A percentile compares a stretch with the other conserved stretches of the same genome.
Conservation (phyloP, 352 stramenopile genomes). For the Phytophthora cactorum region DNA sequence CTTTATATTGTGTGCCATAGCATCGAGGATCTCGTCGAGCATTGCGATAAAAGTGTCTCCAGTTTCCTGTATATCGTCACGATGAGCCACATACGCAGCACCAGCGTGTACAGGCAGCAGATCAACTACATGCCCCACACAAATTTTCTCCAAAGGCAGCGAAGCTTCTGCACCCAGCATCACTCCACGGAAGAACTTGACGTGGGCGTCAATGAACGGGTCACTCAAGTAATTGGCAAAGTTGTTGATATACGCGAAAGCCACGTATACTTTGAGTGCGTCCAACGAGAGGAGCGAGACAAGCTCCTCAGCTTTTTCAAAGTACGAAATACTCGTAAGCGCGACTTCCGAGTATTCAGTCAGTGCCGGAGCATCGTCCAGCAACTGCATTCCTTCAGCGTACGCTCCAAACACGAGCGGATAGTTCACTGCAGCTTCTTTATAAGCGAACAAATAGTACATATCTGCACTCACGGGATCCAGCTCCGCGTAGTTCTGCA, state of each 20-base stretch:
- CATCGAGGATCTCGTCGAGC: conserved; percentile 79
- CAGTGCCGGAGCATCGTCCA: conserved; percentile 43
- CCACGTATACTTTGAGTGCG: conserved; percentile 55
- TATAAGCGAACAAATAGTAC: conserved; percentile 85
- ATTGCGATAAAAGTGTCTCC: conserved; percentile 78
- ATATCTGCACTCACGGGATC: conserved; percentile 25
- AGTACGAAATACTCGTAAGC: conserved; percentile 55
- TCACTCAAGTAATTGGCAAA: conserved; percentile 47
- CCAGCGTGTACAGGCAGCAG: conserved; percentile 58
- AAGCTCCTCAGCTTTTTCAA: conserved; percentile 50
- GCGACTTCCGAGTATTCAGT: conserved; percentile 49
- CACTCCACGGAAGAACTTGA: conserved; percentile 84
- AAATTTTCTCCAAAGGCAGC: conserved; percentile 53
- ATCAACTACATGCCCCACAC: conserved; percentile 39
- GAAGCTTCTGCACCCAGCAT: conserved; percentile 72
- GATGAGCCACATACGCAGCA: conserved; percentile 81
- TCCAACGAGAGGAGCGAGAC: conserved; percentile 38
- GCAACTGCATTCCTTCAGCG: conserved; percentile 46
- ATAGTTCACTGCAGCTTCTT: conserved; percentile 49
- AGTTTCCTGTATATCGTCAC: conserved; percentile 68
- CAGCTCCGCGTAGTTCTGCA: conserved; percentile 32
- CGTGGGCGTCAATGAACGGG: conserved; percentile 81
- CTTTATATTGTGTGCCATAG: conserved; percentile 79
- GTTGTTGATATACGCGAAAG: conserved; percentile 50
- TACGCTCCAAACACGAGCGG: conserved; percentile 63